phyloP scores from a whole-genome alignment of 1,139 yeast species.

The Dujonia santamariae region DNA sequence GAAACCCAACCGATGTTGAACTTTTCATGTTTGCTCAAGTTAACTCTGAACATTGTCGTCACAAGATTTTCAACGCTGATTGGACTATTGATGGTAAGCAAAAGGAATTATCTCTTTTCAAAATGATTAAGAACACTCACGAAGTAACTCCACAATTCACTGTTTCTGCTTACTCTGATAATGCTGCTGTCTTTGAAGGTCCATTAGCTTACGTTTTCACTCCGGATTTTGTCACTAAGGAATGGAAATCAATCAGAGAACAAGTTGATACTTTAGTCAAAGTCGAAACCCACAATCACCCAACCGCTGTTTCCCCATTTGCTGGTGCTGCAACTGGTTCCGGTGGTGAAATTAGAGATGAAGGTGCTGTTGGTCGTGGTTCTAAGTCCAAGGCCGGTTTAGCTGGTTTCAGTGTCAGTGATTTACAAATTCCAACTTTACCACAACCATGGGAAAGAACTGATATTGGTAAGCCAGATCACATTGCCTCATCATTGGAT shows the following conservation, averaged over 20 bases:
- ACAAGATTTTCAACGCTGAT: constrained; percentile 96
- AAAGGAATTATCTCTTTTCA: constrained; percentile 75
- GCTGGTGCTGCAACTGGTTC: constrained; percentile 99
- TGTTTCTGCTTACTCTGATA: constrained; percentile 92
- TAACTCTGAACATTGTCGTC: constrained; percentile 99
- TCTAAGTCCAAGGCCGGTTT: constrained; percentile 96
- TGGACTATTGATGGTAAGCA: constrained; percentile 91
- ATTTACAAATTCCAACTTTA: constrained; percentile 79
- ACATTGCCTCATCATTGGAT: constrained; percentile 89
- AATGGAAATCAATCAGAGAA: constrained; percentile 76
- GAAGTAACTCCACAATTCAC: constrained; percentile 76
- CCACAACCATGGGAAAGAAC: constrained; percentile 92
- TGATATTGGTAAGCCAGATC: constrained; percentile 79
- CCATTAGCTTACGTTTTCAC: constrained; percentile 70
- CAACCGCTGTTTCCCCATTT: constrained; percentile 98
- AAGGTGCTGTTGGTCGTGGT: constrained; percentile 99
- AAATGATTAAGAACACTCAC: constrained; percentile 96
- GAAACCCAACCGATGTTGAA: constrained; percentile 98
- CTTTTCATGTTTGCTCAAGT: constrained; percentile 99
- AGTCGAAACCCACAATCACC: constrained; percentile 98
- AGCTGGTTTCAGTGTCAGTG: constrained; percentile 90
- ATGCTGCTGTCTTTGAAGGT: constrained; percentile 97
- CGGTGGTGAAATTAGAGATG: constrained; percentile 99
- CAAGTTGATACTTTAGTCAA: constrained; percentile 85
- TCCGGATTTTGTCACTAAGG: constrained; percentile 70